Evolutionary conservation across 371 early-diverging fungal genomes (phyloP).

Genomic region (Mucor indicus): DNA sequence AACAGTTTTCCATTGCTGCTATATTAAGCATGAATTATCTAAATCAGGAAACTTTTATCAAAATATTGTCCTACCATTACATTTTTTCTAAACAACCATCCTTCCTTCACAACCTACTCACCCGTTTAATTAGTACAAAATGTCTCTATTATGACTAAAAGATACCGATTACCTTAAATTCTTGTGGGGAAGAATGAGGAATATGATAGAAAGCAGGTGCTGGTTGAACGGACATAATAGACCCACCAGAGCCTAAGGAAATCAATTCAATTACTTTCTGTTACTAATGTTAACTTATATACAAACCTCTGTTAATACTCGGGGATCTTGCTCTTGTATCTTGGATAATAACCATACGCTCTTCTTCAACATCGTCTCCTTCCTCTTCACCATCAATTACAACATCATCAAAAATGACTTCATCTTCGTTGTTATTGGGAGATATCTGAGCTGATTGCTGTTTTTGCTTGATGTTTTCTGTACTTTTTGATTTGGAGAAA

Average conservation of each 20-base stretch:
- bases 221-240: slow-evolving; percentile 10
- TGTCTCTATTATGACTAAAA: not conserved
- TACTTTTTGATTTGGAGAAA: not conserved
- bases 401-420: slow-evolving; percentile 11
- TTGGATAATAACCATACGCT: slow-evolving; percentile 9
- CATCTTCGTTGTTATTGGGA: not conserved
- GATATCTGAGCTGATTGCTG: not conserved
- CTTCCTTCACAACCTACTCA: slow-evolving; percentile 40
- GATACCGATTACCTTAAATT: slow-evolving; percentile 21
- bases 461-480: not conserved
- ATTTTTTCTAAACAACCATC: slow-evolving; percentile 45
- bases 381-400: slow-evolving; percentile 10
- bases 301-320: slow-evolving; percentile 16
- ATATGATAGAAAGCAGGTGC: slow-evolving; percentile 5
- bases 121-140: not conserved
- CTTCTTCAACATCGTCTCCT: slow-evolving; percentile 12
- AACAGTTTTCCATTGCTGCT: slow-evolving; percentile 50
- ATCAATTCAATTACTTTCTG: not conserved
- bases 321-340: slow-evolving; percentile 15
- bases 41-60: not conserved
- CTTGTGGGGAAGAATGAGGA: slow-evolving; percentile 14
- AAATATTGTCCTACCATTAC: slow-evolving; percentile 32
- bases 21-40: slow-evolving; percentile 3
- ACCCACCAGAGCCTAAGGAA: slow-evolving; percentile 14
- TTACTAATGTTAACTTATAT: not conserved